Base-by-base conservation (phyloP, 2,329 filamentous ascomycete genomes). In the Botrytis sinoallii region DNA sequence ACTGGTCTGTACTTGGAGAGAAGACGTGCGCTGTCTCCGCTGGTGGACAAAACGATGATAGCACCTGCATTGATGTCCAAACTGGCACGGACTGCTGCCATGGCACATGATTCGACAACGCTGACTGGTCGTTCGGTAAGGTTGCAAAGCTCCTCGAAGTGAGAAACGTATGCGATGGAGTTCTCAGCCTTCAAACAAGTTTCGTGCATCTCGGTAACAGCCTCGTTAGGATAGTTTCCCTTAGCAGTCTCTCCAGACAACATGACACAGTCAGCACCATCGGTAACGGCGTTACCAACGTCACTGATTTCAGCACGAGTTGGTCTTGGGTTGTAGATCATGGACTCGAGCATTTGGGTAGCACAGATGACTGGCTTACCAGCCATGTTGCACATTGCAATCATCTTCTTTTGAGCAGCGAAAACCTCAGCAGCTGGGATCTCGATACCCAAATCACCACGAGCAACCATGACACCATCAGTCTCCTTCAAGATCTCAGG, bases 381-480 rank as follows among this genome's bases (percentile, higher is more conserved):
- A 79, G 94, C 95, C 82, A 98, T 91, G 88, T 99, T 99, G 91
- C 96, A 99, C 91, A 98, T 98, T 85, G 96, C 95, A 85, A 99
- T 99, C 90, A 99, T 95, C 93, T 99, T 99, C 92, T 99, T 99
- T 89, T 99, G 96, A 73, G 96, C 96, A 79, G 97, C 94, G 85
- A 99, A 99, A 78, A 99, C 96, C 88, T 99, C 96, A 77, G 95
- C 94, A 75, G 96, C 95, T 68, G 96, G 95, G 80, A 99, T 99
- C 87, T 99, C 96, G 81, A 99, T 99, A 88, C 96, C 96, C 77
- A 97, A 87, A 83, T 98, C 96, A 87, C 96, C 96, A 90, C 96
- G 95, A 81, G 96, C 96, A 79, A 99, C 96, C 96, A 99, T 99
- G 87, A 99, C 95, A 89, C 96, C 96, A 84, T 99, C 96, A 9